Conservation (phyloP, 73 alveolate genomes). For the Breviolum minutum region DNA sequence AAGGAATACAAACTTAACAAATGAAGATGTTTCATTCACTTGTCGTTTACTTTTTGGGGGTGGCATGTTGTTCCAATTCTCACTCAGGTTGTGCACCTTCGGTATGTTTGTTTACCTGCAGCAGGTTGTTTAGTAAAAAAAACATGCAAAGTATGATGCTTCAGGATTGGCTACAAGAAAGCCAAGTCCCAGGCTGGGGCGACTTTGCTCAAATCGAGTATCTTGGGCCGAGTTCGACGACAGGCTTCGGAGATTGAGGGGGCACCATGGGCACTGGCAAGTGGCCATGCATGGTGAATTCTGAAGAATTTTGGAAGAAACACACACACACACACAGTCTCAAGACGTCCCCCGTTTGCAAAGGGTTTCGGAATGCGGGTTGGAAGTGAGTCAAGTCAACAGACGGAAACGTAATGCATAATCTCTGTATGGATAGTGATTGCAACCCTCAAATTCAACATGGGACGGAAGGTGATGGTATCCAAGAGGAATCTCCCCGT, state of each 20-base stretch:
- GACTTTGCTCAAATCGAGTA: constrained; percentile 79
- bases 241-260: too few relatives aligned
- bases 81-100: not conserved
- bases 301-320: not conserved
- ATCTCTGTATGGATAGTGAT: too few relatives aligned
- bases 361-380: not conserved
- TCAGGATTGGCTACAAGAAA: constrained; percentile 22
- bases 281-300: not conserved
- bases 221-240: not conserved
- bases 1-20: too few relatives aligned
- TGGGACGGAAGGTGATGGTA: too few relatives aligned
- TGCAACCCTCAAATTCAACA: too few relatives aligned
- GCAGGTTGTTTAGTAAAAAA: not conserved
- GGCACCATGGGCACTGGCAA: too few relatives aligned
- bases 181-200: constrained; percentile 83
- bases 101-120: not conserved
- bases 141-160: not conserved
- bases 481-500: too few relatives aligned
- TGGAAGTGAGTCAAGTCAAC: not conserved
- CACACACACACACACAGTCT: not conserved
- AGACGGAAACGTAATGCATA: too few relatives aligned
- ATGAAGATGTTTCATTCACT: too few relatives aligned
- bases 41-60: not conserved
- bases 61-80: not conserved
- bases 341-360: not conserved